These are phyloP conservation scores for Logfia minima DNA, from an alignment of 129 eudicot genomes.

Conservation along the genomic window DNA sequence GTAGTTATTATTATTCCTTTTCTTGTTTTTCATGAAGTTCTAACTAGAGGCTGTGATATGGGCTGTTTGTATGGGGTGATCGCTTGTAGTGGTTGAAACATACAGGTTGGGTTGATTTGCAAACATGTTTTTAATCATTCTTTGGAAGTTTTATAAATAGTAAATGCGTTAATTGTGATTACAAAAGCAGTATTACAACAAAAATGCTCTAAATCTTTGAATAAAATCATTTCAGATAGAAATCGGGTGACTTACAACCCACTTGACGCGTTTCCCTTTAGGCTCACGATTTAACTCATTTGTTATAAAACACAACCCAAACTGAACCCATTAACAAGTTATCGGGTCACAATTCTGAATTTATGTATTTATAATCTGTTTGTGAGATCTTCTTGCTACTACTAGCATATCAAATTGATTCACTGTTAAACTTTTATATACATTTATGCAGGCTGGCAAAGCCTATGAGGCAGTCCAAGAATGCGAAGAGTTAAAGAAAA, in stretches of 20 bases:
- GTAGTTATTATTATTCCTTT: slow-evolving; percentile 39
- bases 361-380: slow-evolving; percentile 2
- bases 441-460: slow-evolving; percentile 66
- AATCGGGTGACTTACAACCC: background rate
- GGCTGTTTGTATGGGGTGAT: background rate
- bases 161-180: background rate
- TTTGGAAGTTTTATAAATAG: background rate
- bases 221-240: background rate
- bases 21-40: background rate
- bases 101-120: background rate
- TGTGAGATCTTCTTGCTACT: slow-evolving; percentile 19
- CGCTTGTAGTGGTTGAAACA: background rate
- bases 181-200: background rate
- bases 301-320: background rate
- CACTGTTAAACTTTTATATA: background rate
- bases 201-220: slow-evolving; percentile 3
- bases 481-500: slow-evolving; percentile 62
- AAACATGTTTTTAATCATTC: background rate
- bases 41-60: background rate
- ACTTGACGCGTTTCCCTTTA: background rate
- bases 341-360: background rate
- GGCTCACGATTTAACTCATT: background rate
- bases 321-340: background rate
- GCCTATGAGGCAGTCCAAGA: slow-evolving; percentile 70
- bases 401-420: slow-evolving; percentile 1